Evolutionary conservation across 2,329 filamentous ascomycete species (phyloP).

Genomic region (Fusarium vanettenii): DNA sequence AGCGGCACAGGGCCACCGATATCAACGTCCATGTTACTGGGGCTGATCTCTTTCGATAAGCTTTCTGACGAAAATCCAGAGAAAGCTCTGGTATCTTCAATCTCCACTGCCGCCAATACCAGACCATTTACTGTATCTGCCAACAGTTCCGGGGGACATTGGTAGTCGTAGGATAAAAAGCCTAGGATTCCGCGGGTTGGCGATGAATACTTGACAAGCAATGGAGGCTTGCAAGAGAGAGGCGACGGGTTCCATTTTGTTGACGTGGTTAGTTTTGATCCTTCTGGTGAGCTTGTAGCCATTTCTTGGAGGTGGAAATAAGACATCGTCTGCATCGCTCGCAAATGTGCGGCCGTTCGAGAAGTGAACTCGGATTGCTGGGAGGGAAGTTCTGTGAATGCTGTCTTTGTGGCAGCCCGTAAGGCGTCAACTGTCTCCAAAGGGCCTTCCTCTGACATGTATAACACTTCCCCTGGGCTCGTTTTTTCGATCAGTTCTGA

Average conservation of each 20-base stretch:
- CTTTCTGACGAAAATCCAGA: constrained; percentile 40
- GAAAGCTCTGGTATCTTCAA: constrained; percentile 67
- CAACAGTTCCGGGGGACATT: constrained; percentile 68
- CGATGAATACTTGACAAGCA: constrained; percentile 70
- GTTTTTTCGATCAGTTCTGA: constrained; percentile 65
- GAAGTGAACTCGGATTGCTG: constrained; percentile 66
- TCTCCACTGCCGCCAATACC: constrained; percentile 73
- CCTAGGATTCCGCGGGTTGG: constrained; percentile 67
- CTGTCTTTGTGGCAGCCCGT: constrained; percentile 55
- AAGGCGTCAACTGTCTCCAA: constrained; percentile 67
- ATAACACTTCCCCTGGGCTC: constrained; percentile 71
- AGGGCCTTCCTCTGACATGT: constrained; percentile 74
- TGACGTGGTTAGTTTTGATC: not conserved
- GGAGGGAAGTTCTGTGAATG: constrained; percentile 67
- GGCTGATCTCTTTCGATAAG: not conserved
- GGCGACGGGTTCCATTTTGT: constrained; percentile 64
- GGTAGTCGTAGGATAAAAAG: constrained; percentile 75
- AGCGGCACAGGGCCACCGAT: not conserved
- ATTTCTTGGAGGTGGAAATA: constrained; percentile 71
- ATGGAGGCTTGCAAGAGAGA: constrained; percentile 68
- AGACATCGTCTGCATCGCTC: constrained; percentile 82
- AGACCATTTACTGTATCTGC: constrained; percentile 76
- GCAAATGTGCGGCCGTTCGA: constrained; percentile 72
- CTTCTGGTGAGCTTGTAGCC: constrained; percentile 32
- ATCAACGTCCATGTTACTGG: constrained; percentile 34